Evolutionary conservation across 1,284 basidiomycete species (phyloP).

Genomic region (Ustilago nuda): DNA sequence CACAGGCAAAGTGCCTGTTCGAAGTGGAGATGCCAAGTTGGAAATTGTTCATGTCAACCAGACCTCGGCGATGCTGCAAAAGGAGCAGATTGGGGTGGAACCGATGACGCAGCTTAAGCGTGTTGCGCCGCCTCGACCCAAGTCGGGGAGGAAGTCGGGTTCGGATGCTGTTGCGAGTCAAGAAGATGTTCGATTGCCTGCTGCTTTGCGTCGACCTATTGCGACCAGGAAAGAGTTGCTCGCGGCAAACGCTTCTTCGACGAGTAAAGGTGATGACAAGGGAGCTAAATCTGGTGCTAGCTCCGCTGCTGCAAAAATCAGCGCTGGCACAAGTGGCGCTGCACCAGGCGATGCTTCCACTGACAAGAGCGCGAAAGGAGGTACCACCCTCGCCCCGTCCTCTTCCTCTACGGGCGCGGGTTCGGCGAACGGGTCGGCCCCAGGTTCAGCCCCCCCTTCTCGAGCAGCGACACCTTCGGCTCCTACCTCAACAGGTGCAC

Average conservation of each 20-base stretch:
- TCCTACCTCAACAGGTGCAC: conserved; percentile 39
- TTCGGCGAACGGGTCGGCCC: conserved; percentile 29
- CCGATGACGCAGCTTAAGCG: conserved; percentile 47
- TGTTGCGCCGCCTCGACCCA: conserved; percentile 23
- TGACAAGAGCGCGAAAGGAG: conserved; percentile 15
- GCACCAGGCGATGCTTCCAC: conserved; percentile 2
- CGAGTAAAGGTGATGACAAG: conserved; percentile 7
- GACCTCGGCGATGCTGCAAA: conserved; percentile 65
- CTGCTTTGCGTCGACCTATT: conserved; percentile 31
- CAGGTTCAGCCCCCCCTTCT: conserved; percentile 38
- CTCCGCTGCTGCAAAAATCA: neutral
- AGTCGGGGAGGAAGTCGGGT: conserved; percentile 35
- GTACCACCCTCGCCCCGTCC: conserved; percentile 6
- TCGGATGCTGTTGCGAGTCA: neutral
- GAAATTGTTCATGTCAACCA: conserved; percentile 61
- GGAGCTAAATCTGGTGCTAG: conserved; percentile 1
- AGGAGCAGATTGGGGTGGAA: conserved; percentile 47
- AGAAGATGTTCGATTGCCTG: conserved; percentile 33
- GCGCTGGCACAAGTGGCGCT: neutral
- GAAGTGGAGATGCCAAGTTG: conserved; percentile 40
- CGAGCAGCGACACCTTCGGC: conserved; percentile 40
- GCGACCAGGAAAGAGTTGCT: conserved; percentile 27
- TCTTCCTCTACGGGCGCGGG: conserved; percentile 10
- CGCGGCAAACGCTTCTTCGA: neutral
- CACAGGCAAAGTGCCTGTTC: conserved; percentile 41